These are phyloP conservation scores for Penicillium nordicum DNA, from an alignment of 2,329 filamentous ascomycete species.

Conservation along the genomic window DNA sequence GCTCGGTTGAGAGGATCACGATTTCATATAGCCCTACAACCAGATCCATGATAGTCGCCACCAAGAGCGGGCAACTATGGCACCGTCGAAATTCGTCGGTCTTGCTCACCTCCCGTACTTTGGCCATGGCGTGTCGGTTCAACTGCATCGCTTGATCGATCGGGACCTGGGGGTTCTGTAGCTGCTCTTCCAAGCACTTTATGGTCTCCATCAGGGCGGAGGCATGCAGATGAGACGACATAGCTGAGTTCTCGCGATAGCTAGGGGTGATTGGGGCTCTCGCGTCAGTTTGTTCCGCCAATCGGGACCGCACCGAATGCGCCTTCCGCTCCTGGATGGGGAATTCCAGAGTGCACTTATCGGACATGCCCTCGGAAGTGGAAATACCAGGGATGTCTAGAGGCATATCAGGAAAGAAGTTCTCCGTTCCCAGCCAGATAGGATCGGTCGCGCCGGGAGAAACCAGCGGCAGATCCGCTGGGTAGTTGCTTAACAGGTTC, in stretches of 20 bases:
- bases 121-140: neutral
- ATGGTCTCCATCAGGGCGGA: neutral
- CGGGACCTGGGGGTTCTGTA: neutral
- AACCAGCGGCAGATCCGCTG: neutral
- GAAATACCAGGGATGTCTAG: neutral
- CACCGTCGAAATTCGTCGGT: neutral
- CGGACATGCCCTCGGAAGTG: neutral
- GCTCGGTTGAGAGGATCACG: neutral
- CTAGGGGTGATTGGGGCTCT: neutral
- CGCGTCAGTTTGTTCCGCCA: neutral
- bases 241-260: neutral
- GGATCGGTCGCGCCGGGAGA: neutral
- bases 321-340: neutral
- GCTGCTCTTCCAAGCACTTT: neutral
- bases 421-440: neutral
- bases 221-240: neutral
- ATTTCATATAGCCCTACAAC: neutral
- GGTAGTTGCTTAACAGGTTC: neutral
- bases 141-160: neutral
- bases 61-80: neutral
- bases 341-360: neutral
- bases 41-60: neutral
- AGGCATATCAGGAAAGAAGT: neutral
- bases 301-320: neutral
- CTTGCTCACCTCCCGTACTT: neutral